Conservation (phyloP, 805 yeast genomes). For the Saccharomycopsis sp. region DNA sequence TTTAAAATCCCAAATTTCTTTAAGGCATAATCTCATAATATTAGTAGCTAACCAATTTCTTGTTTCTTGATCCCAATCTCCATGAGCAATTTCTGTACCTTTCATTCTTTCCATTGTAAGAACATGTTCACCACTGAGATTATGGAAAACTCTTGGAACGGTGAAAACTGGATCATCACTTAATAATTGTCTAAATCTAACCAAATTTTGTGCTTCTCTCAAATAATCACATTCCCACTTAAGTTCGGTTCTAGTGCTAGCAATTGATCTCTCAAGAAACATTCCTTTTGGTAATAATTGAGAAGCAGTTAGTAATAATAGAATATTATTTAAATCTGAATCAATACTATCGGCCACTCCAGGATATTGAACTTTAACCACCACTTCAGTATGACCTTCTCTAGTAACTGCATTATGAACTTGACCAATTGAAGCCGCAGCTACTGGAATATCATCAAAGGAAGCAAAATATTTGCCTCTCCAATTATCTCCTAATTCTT, state of each 20-base stretch:
- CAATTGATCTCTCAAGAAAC: conserved; percentile 84
- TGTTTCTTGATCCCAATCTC: conserved; percentile 62
- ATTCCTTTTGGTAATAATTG: conserved; percentile 82
- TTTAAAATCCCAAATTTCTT: conserved; percentile 73
- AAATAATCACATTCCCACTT: conserved; percentile 97
- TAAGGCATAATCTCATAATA: conserved; percentile 77
- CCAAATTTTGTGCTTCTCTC: conserved; percentile 75
- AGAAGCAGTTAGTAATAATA: conserved; percentile 78
- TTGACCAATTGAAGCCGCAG: conserved; percentile 97
- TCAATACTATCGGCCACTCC: conserved; percentile 93
- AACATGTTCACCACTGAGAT: conserved; percentile 70
- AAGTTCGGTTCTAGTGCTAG: conserved; percentile 83
- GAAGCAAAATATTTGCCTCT: conserved; percentile 48
- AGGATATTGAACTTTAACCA: conserved; percentile 94
- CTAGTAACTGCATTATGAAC: conserved; percentile 76
- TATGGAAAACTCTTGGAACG: conserved; percentile 75
- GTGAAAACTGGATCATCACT: conserved; percentile 50
- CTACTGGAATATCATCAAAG: conserved; percentile 84
- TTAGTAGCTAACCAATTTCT: conserved; percentile 74
- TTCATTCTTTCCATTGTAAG: conserved; percentile 83
- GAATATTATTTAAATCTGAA: conserved; percentile 79
- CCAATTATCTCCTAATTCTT: conserved; percentile 78
- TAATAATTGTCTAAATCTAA: conserved; percentile 53
- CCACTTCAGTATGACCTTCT: conserved; percentile 57
- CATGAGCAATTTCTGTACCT: conserved; percentile 75